These are phyloP conservation scores for Tubosaeta sp. DNA, from an alignment of 768 basidiomycete genomes.

Conservation along the genomic window DNA sequence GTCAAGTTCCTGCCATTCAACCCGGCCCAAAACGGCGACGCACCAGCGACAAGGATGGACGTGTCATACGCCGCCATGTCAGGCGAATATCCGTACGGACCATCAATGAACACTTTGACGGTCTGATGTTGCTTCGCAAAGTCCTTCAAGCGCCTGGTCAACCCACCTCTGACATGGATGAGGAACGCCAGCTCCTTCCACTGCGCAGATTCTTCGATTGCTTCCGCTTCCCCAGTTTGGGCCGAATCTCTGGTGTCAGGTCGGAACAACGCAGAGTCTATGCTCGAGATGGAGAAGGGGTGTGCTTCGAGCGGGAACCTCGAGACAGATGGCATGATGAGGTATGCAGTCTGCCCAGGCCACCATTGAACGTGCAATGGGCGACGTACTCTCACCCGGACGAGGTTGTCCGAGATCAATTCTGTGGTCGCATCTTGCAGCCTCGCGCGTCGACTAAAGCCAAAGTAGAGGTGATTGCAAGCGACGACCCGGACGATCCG, in stretches of 20 bases:
- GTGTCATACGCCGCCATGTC: conserved; percentile 40
- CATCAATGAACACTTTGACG: conserved; percentile 52
- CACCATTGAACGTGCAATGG: conserved; percentile 47
- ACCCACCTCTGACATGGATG: conserved; percentile 57
- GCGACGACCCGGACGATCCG: conserved; percentile 42
- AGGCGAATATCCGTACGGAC: conserved; percentile 50
- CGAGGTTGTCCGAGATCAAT: conserved; percentile 40
- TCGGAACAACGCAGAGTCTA: conserved; percentile 25
- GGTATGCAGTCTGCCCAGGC: conserved; percentile 52
- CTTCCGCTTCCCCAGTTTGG: neutral
- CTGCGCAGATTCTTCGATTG: conserved; percentile 2
- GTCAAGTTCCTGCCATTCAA: neutral
- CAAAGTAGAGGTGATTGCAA: conserved; percentile 41
- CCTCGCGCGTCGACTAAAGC: conserved; percentile 19
- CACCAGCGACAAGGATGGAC: conserved; percentile 49
- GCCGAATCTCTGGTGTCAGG: neutral
- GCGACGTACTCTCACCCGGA: conserved; percentile 44
- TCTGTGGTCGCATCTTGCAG: conserved; percentile 38
- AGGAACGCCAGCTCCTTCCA: conserved; percentile 52
- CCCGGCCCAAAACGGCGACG: neutral
- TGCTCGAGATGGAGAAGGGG: conserved; percentile 57
- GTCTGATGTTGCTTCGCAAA: conserved; percentile 27
- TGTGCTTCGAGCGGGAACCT: conserved; percentile 47
- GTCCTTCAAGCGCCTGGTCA: conserved; percentile 48
- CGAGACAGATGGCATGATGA: conserved; percentile 47